phyloP scores from a whole-genome alignment of 345 rosid genomes.

The Litchi chinensis region DNA sequence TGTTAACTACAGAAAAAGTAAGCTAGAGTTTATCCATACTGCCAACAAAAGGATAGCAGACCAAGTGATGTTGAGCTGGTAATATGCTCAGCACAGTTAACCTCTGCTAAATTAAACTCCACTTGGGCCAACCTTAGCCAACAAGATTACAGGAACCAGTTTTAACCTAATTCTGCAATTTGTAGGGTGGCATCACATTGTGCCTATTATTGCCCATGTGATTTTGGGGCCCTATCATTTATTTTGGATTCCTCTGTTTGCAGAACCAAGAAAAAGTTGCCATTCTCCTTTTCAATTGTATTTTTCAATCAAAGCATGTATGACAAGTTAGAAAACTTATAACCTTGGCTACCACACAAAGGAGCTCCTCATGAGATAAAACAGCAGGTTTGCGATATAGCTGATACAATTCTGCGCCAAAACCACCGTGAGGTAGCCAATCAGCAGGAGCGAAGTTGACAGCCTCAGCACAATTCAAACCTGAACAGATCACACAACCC shows the following conservation, averaged over 20 bases:
- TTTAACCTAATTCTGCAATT: not conserved
- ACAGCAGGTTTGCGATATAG: conserved; percentile 82
- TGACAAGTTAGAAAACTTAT: conserved; percentile 17
- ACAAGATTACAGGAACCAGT: not conserved
- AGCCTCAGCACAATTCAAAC: conserved; percentile 98
- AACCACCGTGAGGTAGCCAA: conserved; percentile 96
- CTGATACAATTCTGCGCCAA: conserved; percentile 78
- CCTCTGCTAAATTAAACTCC: not conserved
- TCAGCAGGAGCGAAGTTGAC: conserved; percentile 99
- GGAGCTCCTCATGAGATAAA: conserved; percentile 97
- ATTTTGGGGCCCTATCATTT: not conserved
- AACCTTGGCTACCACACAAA: conserved; percentile 88
- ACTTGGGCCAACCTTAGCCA: not conserved
- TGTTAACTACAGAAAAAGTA: not conserved
- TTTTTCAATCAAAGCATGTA: conserved; percentile 7
- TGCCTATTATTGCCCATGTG: not conserved
- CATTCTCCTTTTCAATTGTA: not conserved
- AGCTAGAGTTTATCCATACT: not conserved
- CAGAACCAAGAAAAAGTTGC: not conserved
- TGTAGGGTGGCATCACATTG: not conserved
- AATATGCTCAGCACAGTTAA: not conserved
- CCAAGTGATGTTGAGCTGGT: not conserved
- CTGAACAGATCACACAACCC: conserved; percentile 41
- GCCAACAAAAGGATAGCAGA: not conserved
- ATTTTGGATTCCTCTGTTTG: not conserved